Percentiles rank a stretch among this genome's conserved stretches.
Evolutionary conservation across 1,284 basidiomycete species (phyloP).

Genomic region (Gastroboletus turbinatus): DNA sequence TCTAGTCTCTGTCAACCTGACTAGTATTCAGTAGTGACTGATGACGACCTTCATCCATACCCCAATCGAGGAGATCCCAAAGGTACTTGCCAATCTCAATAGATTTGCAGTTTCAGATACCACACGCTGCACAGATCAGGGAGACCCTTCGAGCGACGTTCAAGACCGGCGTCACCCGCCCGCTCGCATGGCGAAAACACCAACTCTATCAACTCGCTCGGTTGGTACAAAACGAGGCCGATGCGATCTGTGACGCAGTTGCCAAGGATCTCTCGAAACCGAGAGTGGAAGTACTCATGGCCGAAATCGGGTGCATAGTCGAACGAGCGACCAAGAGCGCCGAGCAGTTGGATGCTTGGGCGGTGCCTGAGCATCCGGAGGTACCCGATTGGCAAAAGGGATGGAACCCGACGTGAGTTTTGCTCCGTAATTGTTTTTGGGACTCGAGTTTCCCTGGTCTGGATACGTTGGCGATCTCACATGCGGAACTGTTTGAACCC

Average conservation of each 20-base stretch:
- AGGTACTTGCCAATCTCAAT: conserved; percentile 7
- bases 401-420: conserved; percentile 33
- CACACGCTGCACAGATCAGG: conserved; percentile 20
- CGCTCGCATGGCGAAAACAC: conserved; percentile 29
- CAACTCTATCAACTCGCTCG: conserved; percentile 36
- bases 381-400: conserved; percentile 25
- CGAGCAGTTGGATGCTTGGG: conserved; percentile 28
- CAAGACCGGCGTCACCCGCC: conserved; percentile 22
- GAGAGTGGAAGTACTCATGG: conserved; percentile 23
- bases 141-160: conserved; percentile 30
- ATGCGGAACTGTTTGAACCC: background rate
- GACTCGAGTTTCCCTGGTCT: background rate
- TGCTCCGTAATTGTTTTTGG: background rate
- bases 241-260: conserved; percentile 29
- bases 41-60: conserved; percentile 25
- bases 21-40: background rate
- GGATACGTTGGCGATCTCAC: background rate
- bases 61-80: conserved; percentile 23
- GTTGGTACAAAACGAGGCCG: conserved; percentile 29
- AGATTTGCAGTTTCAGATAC: background rate
- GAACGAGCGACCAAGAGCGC: conserved; percentile 22
- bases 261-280: conserved; percentile 33
- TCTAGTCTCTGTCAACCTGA: background rate
- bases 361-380: conserved; percentile 22
- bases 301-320: conserved; percentile 24